phyloP scores from a whole-genome alignment of 345 rosid genomes.

The Gossypium sturtianum region DNA sequence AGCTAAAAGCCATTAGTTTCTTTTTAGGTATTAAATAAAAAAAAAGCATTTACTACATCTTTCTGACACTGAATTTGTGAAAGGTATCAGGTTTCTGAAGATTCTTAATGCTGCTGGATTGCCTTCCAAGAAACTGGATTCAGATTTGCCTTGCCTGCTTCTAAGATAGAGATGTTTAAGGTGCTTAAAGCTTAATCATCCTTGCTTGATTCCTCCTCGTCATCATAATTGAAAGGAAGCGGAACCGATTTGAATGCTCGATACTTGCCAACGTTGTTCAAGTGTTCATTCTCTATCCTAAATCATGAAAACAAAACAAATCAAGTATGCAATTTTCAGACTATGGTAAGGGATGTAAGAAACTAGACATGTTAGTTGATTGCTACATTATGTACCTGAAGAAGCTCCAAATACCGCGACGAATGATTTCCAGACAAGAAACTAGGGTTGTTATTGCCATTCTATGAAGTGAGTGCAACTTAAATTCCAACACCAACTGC shows the following conservation, averaged over 20 bases:
- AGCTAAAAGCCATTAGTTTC: too few species aligned
- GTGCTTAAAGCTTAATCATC: not conserved
- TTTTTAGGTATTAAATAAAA: too few species aligned
- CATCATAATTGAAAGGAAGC: slow-evolving; percentile 47
- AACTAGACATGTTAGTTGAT: not conserved
- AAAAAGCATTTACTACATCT: too few species aligned
- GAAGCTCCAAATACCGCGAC: slow-evolving; percentile 74
- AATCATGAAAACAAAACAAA: not conserved
- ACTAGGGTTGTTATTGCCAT: slow-evolving; percentile 36
- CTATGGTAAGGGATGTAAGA: not conserved
- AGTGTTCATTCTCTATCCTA: slow-evolving; percentile 68
- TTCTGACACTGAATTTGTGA: too few species aligned
- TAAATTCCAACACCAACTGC: slow-evolving; percentile 58
- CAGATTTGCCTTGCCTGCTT: not conserved
- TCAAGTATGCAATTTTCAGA: not conserved
- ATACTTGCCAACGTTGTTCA: slow-evolving; percentile 64
- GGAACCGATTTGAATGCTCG: slow-evolving; percentile 71
- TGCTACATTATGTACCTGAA: slow-evolving; percentile 43
- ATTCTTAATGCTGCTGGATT: not conserved
- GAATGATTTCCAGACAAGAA: slow-evolving; percentile 59
- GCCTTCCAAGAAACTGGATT: not conserved
- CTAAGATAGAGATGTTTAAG: not conserved
- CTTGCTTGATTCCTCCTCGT: slow-evolving; percentile 11
- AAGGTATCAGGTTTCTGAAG: too few species aligned
- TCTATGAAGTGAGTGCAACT: slow-evolving; percentile 35